These are phyloP conservation scores for Diaporthe sp. DNA, from an alignment of 2,329 filamentous ascomycete genomes.

Conservation along the genomic window DNA sequence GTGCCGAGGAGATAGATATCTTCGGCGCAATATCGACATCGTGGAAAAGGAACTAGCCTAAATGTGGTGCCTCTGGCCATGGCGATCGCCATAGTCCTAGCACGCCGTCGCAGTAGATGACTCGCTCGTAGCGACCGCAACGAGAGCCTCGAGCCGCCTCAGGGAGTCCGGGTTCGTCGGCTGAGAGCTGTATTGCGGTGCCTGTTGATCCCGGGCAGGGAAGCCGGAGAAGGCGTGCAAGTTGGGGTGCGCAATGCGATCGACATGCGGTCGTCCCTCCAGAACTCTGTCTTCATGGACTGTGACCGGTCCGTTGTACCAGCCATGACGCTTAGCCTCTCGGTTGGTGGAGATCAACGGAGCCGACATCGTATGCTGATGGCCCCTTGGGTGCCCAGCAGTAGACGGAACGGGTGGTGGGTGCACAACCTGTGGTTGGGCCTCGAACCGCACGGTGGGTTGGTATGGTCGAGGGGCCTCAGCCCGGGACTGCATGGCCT, in stretches of 20 bases:
- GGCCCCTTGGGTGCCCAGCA: conserved; percentile 48
- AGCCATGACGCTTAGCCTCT: conserved; percentile 77
- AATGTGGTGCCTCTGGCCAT: no score
- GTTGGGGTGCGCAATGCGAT: conserved; percentile 72
- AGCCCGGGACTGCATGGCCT: conserved; percentile 68
- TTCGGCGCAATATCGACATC: conserved; percentile 26
- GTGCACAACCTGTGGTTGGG: conserved; percentile 56
- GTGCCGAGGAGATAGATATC: background rate
- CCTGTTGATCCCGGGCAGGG: conserved; percentile 55
- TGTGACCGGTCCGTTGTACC: conserved; percentile 73
- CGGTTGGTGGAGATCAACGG: conserved; percentile 69
- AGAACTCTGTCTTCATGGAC: conserved; percentile 55
- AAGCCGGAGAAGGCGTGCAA: conserved; percentile 66
- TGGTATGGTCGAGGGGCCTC: conserved; percentile 63
- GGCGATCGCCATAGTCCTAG: conserved; percentile 24
- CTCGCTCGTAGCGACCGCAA: conserved; percentile 75
- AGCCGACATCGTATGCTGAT: conserved; percentile 73
- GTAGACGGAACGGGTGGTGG: conserved; percentile 41
- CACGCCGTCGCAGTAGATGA: conserved; percentile 50
- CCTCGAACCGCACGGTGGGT: conserved; percentile 69
- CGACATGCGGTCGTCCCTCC: conserved; percentile 60
- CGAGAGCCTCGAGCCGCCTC: conserved; percentile 72
- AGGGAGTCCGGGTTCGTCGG: conserved; percentile 61
- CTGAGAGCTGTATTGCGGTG: conserved; percentile 49
- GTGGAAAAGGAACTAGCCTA: background rate